Percentiles rank a stretch among this genome's conserved stretches.
Evolutionary conservation across 352 stramenopile species (phyloP).

Genomic region (Phytopythium delawarense): DNA sequence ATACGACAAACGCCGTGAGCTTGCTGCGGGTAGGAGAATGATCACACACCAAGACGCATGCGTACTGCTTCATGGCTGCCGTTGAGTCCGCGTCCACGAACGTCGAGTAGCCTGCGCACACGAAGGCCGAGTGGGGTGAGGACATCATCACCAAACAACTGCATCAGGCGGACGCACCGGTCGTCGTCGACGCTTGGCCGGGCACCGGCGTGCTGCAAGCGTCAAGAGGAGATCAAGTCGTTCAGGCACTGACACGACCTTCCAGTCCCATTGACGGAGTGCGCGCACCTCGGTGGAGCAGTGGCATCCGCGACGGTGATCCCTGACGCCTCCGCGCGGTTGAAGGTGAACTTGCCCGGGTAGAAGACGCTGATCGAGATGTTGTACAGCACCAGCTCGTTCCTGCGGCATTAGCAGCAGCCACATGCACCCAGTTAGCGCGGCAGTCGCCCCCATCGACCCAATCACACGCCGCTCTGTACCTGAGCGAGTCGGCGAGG

Average conservation of each 20-base stretch:
- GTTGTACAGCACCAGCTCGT: slow-evolving; percentile 65
- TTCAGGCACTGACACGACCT: not conserved
- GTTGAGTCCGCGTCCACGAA: slow-evolving; percentile 19
- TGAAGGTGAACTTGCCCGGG: slow-evolving; percentile 57
- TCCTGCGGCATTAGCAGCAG: slow-evolving; percentile 10
- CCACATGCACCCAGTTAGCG: not conserved
- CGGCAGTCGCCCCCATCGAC: not conserved
- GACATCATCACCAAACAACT: not conserved
- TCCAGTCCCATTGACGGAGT: not conserved
- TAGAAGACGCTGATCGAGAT: slow-evolving; percentile 87
- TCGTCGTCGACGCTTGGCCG: not conserved
- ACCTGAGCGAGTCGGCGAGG: slow-evolving; percentile 87
- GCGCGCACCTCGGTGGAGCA: not conserved
- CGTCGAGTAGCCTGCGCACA: slow-evolving; percentile 27
- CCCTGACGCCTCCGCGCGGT: slow-evolving; percentile 6
- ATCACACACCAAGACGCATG: not conserved
- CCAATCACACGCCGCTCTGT: slow-evolving; percentile 35
- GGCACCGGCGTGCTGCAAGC: slow-evolving; percentile 3
- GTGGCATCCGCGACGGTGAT: not conserved
- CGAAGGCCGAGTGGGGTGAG: not conserved
- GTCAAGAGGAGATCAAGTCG: not conserved
- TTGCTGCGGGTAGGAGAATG: not conserved
- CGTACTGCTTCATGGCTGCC: slow-evolving; percentile 5
- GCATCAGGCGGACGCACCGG: not conserved
- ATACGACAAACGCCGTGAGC: not conserved